Evolutionary conservation across 805 yeast genomes (phyloP), one percentile per base, ranked within the genome.

Genomic region (Metschnikowia picachoensis): DNA sequence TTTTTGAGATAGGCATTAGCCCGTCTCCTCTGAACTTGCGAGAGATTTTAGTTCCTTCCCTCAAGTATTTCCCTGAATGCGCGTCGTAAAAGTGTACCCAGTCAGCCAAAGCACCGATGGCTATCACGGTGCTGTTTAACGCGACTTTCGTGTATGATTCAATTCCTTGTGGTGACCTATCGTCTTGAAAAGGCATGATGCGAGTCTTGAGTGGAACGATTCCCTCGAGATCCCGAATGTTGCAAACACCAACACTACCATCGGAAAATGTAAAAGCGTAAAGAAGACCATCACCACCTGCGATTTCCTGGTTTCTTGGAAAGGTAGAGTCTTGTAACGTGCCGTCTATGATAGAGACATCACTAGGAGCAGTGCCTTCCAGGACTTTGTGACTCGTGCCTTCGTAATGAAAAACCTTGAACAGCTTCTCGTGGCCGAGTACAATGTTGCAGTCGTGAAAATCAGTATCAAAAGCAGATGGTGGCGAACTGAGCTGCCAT

Each of bases 261-360:
- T 72, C 70, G 31, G 64, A 62, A 35, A 76, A 52, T 8, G 72
- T 61, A 35, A 73, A 58, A 3, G 67, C 74, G 45, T 57, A 66
- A 27, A 68, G 55, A 13, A 68, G 61, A 1, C 76, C 76, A 53
- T 73, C 77, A n/a, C 61, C 58, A 1, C 78, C 78, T 5, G 64
- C 65, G 8, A 68, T 38, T 3, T 41, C 38, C 9, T 35, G 17
- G 38, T 67, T 62, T 39, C 67, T 35, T 15, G 44, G 16, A 15
- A 11, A 29, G 5, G 8, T 30, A 17, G 43, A 34, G 5, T 39
- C 43, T 39, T 52, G 58, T 8, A 54, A 37, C 8, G 55, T 50
- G 17, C 53, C 57, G 31, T 32, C 49, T 2, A 57, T 35, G 7
- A 60, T 56, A 8, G 32, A 15, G 7, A 47, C 55, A 36, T 53